Percentiles rank a stretch among this genome's conserved stretches.
Evolutionary conservation across 2,329 filamentous ascomycete species (phyloP).

Genomic region (Cytospora leucostoma): DNA sequence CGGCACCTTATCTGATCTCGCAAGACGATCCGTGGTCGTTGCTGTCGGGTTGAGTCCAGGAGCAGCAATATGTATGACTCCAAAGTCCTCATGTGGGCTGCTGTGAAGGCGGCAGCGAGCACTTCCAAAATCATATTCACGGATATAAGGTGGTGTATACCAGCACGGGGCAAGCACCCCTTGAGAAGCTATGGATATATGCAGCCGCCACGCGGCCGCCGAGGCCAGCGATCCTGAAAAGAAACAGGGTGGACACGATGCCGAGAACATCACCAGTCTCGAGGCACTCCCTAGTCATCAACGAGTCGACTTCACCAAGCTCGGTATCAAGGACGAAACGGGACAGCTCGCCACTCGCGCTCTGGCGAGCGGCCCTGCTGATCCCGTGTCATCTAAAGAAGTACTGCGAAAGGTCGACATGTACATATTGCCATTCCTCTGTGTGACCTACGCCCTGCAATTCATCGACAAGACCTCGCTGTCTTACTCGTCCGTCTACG

Average conservation of each 20-base stretch:
- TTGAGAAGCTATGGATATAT: slow-evolving; percentile 2
- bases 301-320: not conserved
- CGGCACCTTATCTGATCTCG: not conserved
- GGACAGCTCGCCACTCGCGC: slow-evolving; percentile 40
- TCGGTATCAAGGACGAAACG: slow-evolving; percentile 27
- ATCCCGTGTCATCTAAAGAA: slow-evolving; percentile 30
- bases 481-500: slow-evolving; percentile 33
- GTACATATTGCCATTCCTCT: slow-evolving; percentile 33
- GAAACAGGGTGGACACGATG: not conserved
- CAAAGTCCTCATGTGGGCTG: not conserved
- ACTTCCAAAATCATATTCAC: not conserved
- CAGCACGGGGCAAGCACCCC: not conserved
- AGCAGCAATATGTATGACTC: not conserved
- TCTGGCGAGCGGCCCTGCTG: slow-evolving; percentile 34
- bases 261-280: not conserved
- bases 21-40: not conserved
- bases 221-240: not conserved
- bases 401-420: slow-evolving; percentile 31
- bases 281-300: not conserved
- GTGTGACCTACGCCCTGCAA: slow-evolving; percentile 33
- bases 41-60: not conserved
- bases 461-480: slow-evolving; percentile 36
- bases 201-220: not conserved
- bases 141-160: not conserved
- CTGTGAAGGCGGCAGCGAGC: not conserved